These are phyloP conservation scores for Trypanosoma cruzi DNA, from an alignment of 208 protist genomes.

Conservation along the genomic window DNA sequence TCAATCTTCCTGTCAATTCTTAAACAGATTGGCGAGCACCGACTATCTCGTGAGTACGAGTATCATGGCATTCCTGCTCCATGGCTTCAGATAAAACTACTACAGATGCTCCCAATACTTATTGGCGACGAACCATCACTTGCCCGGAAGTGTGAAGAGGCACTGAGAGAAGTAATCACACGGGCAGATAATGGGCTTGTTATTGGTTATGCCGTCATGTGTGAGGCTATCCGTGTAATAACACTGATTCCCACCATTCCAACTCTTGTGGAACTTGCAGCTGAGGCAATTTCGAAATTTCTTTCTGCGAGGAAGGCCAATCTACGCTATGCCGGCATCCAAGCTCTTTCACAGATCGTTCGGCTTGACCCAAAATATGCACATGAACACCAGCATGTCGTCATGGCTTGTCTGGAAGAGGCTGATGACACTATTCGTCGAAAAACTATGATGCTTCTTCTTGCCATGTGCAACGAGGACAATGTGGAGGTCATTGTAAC, in stretches of 20 bases:
- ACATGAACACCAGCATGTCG: constrained; percentile 88
- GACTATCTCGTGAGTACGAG: constrained; percentile 92
- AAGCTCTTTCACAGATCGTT: constrained; percentile 92
- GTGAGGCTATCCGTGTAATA: constrained; percentile 89
- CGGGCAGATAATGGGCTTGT: constrained; percentile 90
- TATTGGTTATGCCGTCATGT: constrained; percentile 89
- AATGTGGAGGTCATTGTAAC: constrained; percentile 93
- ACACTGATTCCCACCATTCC: constrained; percentile 85
- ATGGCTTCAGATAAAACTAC: constrained; percentile 96
- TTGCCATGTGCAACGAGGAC: constrained; percentile 93
- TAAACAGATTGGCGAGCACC: constrained; percentile 91
- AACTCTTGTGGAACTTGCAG: constrained; percentile 80
- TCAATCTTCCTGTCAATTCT: constrained; percentile 94
- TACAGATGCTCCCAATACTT: constrained; percentile 88
- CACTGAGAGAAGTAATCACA: constrained; percentile 88
- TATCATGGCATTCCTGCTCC: constrained; percentile 97
- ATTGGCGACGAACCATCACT: constrained; percentile 49
- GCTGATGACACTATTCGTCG: constrained; percentile 94
- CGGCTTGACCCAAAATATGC: constrained; percentile 87
- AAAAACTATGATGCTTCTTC: constrained; percentile 94
- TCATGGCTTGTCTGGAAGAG: constrained; percentile 96
- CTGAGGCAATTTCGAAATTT: constrained; percentile 70
- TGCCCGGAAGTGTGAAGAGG: constrained; percentile 62
- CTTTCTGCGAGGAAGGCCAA: constrained; percentile 91
- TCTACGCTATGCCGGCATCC: constrained; percentile 95